Conservation (phyloP, 768 basidiomycete species). For the Mycena metata region DNA sequence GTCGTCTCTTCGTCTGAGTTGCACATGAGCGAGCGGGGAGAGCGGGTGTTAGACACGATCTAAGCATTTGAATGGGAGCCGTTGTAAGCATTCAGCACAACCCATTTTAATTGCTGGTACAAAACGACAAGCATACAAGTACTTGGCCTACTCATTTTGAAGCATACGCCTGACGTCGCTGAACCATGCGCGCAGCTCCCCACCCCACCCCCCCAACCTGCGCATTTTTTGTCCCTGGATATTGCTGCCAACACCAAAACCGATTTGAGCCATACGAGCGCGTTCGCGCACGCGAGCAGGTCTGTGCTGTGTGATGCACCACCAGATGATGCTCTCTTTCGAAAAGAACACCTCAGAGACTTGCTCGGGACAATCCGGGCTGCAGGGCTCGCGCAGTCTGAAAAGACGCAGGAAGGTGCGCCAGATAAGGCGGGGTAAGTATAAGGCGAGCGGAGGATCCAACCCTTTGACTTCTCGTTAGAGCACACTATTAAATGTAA, state of each 20-base stretch:
- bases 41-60: too few species aligned
- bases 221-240: constrained; percentile 54
- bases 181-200: constrained; percentile 59
- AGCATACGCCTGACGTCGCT: constrained; percentile 50
- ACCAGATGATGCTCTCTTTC: constrained; percentile 64
- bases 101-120: too few species aligned
- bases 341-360: constrained; percentile 59
- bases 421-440: constrained; percentile 69
- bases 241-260: constrained; percentile 49
- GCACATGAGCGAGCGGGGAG: too few species aligned
- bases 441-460: constrained; percentile 72
- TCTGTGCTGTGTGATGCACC: constrained; percentile 61
- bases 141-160: constrained; percentile 4
- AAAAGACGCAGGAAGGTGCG: constrained; percentile 67
- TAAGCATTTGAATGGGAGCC: too few species aligned
- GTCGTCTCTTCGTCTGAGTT: too few species aligned
- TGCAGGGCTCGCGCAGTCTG: constrained; percentile 54
- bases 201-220: constrained; percentile 66
- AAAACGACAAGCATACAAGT: background rate
- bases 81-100: too few species aligned
- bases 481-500: background rate
- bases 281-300: constrained; percentile 42
- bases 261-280: constrained; percentile 49
- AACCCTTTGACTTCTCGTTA: constrained; percentile 61
- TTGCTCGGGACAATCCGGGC: constrained; percentile 63